Percentiles rank a stretch among this genome's conserved stretches.
These are phyloP conservation scores for Tulasnella sp. DNA, from an alignment of 768 basidiomycete species.

Conservation along the genomic window DNA sequence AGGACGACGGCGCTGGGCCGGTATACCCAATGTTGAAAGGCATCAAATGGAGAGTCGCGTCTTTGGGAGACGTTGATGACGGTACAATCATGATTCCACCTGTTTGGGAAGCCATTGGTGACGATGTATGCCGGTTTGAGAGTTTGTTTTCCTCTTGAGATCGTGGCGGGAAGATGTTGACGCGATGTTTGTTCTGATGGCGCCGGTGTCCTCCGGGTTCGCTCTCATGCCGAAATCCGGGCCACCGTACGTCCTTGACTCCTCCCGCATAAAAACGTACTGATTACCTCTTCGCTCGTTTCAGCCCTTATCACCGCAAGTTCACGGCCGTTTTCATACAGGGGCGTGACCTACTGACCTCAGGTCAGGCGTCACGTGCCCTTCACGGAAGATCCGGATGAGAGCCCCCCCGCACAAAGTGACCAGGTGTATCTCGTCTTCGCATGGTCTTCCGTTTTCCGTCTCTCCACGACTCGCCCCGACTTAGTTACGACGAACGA, in stretches of 20 bases:
- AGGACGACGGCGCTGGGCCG: slow-evolving; percentile 61
- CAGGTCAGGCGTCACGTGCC: not conserved
- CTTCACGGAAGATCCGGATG: not conserved
- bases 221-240: not conserved
- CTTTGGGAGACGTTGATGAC: not conserved
- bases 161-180: not conserved
- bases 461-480: not conserved
- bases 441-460: not conserved
- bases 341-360: not conserved
- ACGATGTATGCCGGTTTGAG: not conserved
- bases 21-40: slow-evolving; percentile 66
- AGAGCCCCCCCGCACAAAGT: not conserved
- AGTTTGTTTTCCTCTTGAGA: not conserved
- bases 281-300: not conserved
- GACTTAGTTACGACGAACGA: not conserved
- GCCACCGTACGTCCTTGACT: not conserved
- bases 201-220: not conserved
- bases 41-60: slow-evolving; percentile 43
- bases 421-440: not conserved
- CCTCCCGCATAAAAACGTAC: not conserved
- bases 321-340: not conserved
- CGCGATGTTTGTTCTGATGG: not conserved
- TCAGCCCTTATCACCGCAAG: not conserved
- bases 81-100: not conserved
- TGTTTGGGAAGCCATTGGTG: not conserved